Evolutionary conservation across 164 flowering plant species (phyloP), one percentile per base, ranked within the genome.

Genomic region (Stephania japonica): DNA sequence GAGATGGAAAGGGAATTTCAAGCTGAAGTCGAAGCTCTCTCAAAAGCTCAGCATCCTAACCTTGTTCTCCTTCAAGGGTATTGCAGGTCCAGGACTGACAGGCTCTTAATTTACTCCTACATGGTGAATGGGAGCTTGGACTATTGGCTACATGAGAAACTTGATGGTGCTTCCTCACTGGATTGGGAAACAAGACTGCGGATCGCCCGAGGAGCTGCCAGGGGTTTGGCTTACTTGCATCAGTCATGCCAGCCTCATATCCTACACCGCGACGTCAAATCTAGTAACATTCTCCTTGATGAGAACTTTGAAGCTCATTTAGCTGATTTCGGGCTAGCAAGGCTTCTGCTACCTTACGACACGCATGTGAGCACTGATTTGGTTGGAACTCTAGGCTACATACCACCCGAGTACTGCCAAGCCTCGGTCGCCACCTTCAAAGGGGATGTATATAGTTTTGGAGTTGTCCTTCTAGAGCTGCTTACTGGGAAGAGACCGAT

Each of bases 81-180:
- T 67, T 91, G 92, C 72, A 76, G 74, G 27, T 82, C 84, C 72
- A 84, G 80, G 72, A 85, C 73, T 59, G 91, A 88, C 69, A 78
- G 88, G 75, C 84, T 91, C 47, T 78, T 91, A 42, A 91, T 91
- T 23, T 91, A 91, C 74, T 83, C 92, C 4, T 91, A 76, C 79
- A 88, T 91, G 97, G 92, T 87, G 72, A 89, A 91, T 73, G 82
- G 94, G n/a, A 92, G 97, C 84, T 82, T 92, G 82, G 97, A 92
- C 78, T 92, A 88, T 69, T 92, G 97, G 97, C 73, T 92, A 24
- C 97, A 92, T 65, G 97, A 92, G 78, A 88, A 80, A 72, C 8
- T 75, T 24, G 93, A 90, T 76, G 95, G 92, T 11, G 75, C 83
- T 13, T 77, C 86, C 9, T 76, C 67, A 4, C 84, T 92, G 6